These are phyloP conservation scores for Strobilomyces confusus DNA, from an alignment of 768 basidiomycete species.

Conservation along the genomic window DNA sequence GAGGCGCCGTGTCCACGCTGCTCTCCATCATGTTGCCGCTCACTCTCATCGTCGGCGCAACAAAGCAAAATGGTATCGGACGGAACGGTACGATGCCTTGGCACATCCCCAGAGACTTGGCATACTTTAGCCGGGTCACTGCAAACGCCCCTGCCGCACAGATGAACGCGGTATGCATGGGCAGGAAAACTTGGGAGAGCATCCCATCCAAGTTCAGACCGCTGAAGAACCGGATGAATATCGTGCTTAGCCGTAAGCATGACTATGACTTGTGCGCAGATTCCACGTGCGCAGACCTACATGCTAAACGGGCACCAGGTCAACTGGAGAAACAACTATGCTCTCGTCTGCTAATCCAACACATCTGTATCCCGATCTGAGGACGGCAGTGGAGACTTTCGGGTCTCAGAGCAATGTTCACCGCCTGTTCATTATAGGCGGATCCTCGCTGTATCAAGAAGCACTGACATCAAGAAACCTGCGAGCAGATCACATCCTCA, in stretches of 20 bases:
- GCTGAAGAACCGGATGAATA: constrained; percentile 67
- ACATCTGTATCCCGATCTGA: constrained; percentile 27
- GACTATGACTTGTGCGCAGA: constrained; percentile 58
- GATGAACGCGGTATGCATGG: constrained; percentile 87
- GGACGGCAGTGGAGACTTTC: constrained; percentile 14
- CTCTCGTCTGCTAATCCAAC: constrained; percentile 19
- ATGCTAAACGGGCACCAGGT: constrained; percentile 16
- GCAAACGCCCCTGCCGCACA: constrained; percentile 49
- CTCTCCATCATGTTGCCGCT: constrained; percentile 52
- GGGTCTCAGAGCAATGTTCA: constrained; percentile 34
- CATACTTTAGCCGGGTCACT: constrained; percentile 86
- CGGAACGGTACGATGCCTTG: constrained; percentile 74
- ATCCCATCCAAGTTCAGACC: constrained; percentile 86
- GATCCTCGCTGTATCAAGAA: constrained; percentile 78
- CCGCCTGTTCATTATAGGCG: constrained; percentile 85
- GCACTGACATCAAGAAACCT: constrained; percentile 43
- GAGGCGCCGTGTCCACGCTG: neutral
- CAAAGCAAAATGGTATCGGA: constrained; percentile 84
- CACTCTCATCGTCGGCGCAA: constrained; percentile 93
- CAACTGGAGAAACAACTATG: constrained; percentile 1
- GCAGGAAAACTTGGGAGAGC: constrained; percentile 96
- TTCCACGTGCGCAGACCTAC: neutral
- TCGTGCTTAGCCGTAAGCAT: constrained; percentile 65
- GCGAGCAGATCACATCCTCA: constrained; percentile 72
- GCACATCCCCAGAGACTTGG: constrained; percentile 84